Evolutionary conservation across 2,329 filamentous ascomycete genomes (phyloP), one percentile per base, ranked within the genome.

Genomic region (Bipolaris oryzae): DNA sequence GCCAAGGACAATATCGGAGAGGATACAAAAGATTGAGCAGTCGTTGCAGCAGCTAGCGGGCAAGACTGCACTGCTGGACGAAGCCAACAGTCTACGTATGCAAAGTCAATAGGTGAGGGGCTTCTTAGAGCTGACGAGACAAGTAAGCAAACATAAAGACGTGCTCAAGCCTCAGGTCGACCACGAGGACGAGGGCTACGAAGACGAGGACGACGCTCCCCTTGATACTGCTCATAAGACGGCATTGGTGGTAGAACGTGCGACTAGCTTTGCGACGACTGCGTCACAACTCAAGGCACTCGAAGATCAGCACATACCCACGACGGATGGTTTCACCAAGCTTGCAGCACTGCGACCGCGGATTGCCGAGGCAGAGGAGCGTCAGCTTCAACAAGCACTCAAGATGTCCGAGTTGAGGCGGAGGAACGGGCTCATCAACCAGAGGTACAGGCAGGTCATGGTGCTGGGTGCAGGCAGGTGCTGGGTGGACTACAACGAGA

Each of bases 401-500:
- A 85, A 89, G 73, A 84, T 90, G 60, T 84, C 83, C 20, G 84
- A 84, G 72, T 81, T 89, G 71, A 83, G 86, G 72, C 83, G 77
- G 60, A 83, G 82, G 62, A 93, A 84, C 77, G 90, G 87, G 74
- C 64, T 75, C 44, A 44, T 79, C 10, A 74, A 80, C 53, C 74
- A 76, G 74, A 74, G 60, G 34, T 96, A 91, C 89, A 92, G 94
- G 75, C 87, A 92, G 72, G 79, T 85, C 21, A 85, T 87, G 3
- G 81, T 95, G 41, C 78, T 96, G 45, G 83, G 84, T 10, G 86
- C 85, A 64, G 88, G 88, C 0, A 84, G 87, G 64, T 84, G 84
- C 55, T 88, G 92, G 78, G 89, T 88, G 20, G 86, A 89, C 49
- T 86, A 89, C 70, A 89, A 96, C 76, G 82, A 84, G 33, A 81